Percentiles rank a stretch among this genome's conserved stretches.
Conservation (phyloP, 2,329 filamentous ascomycete species). For the Stagonosporopsis vannaccii region DNA sequence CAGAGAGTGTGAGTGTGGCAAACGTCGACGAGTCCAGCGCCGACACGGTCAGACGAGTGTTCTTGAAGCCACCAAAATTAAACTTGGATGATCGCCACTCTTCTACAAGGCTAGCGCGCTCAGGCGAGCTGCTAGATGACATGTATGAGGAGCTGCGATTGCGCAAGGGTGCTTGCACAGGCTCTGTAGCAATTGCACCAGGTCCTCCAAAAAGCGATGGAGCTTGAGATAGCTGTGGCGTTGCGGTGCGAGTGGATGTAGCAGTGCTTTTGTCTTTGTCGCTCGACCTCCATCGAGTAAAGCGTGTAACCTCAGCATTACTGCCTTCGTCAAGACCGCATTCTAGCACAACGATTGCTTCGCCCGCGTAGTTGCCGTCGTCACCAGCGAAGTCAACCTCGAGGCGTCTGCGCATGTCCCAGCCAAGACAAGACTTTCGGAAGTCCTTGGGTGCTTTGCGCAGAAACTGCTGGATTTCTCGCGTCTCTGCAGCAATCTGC, state of each 20-base stretch:
- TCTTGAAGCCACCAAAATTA: slow-evolving; percentile 66
- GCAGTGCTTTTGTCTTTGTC: slow-evolving; percentile 34
- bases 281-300: slow-evolving; percentile 61
- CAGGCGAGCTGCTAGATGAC: slow-evolving; percentile 48
- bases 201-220: slow-evolving; percentile 62
- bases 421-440: slow-evolving; percentile 77
- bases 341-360: slow-evolving; percentile 76
- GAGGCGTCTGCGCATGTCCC: slow-evolving; percentile 88
- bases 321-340: slow-evolving; percentile 71
- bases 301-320: slow-evolving; percentile 62
- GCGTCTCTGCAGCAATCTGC: slow-evolving; percentile 77
- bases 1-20: slow-evolving; percentile 73
- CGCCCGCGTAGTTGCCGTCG: slow-evolving; percentile 77
- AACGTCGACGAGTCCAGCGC: slow-evolving; percentile 78
- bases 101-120: slow-evolving; percentile 53
- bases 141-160: slow-evolving; percentile 43
- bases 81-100: slow-evolving; percentile 73
- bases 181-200: slow-evolving; percentile 37
- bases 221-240: slow-evolving; percentile 25
- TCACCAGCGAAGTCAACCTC: slow-evolving; percentile 90
- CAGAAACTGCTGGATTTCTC: slow-evolving; percentile 81
- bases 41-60: slow-evolving; percentile 70
- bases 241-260: slow-evolving; percentile 26
- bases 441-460: slow-evolving; percentile 78
- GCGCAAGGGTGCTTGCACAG: slow-evolving; percentile 24